Evolutionary conservation across 768 basidiomycete genomes (phyloP).

Genomic region (Agaricus blazei): DNA sequence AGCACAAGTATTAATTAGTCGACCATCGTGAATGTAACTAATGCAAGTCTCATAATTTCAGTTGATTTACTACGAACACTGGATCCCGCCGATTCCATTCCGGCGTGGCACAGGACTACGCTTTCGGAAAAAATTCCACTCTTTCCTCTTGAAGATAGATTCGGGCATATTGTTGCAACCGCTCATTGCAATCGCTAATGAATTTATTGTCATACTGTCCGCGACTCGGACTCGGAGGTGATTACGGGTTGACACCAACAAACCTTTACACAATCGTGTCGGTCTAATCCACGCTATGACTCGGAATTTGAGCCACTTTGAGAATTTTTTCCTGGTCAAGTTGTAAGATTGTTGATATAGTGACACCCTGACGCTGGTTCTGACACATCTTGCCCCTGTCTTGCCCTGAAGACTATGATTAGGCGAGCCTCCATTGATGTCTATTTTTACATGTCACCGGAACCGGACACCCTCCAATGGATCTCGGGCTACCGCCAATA

Average conservation of each 20-base stretch:
- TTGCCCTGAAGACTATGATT: background rate
- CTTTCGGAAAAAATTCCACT: conserved; percentile 12
- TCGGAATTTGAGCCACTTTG: background rate
- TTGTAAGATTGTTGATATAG: background rate
- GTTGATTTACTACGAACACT: background rate
- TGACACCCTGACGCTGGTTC: background rate
- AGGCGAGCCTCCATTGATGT: background rate
- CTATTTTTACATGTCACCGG: conserved; percentile 8
- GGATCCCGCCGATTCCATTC: background rate
- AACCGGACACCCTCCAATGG: conserved; percentile 11
- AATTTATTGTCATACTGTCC: conserved; percentile 1
- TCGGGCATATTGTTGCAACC: conserved; percentile 10
- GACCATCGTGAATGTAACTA: no score
- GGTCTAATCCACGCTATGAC: conserved; percentile 6
- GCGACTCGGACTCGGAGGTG: background rate
- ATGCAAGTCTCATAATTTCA: no score
- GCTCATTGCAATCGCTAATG: conserved; percentile 4
- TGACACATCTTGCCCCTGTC: background rate
- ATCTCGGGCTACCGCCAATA: conserved; percentile 8
- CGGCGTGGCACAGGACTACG: conserved; percentile 7
- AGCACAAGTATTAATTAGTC: no score
- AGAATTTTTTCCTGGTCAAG: background rate
- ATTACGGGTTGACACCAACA: background rate
- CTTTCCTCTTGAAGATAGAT: conserved; percentile 9
- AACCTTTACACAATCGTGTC: background rate